Evolutionary conservation across 2,329 filamentous ascomycete species (phyloP).

Genomic region (Colletotrichum acutatum): DNA sequence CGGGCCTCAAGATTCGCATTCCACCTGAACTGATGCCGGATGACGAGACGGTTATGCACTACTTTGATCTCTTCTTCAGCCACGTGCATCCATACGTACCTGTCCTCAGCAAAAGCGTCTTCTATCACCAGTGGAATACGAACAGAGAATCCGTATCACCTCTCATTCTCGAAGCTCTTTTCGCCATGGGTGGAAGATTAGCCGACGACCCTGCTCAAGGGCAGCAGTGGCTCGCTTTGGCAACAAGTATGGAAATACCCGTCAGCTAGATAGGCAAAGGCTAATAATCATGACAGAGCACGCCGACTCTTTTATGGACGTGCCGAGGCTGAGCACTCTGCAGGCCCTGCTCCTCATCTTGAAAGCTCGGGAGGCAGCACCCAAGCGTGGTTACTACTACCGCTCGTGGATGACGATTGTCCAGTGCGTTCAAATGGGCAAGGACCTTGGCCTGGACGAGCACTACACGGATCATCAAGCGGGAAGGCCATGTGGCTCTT

Average conservation of each 20-base stretch:
- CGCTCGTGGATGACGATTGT: conserved; percentile 97
- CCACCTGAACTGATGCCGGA: conserved; percentile 93
- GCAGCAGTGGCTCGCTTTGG: conserved; percentile 92
- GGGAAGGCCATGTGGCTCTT: conserved; percentile 76
- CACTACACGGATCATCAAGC: conserved; percentile 83
- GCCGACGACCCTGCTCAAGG: conserved; percentile 86
- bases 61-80: conserved; percentile 90
- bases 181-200: conserved; percentile 87
- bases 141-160: conserved; percentile 88
- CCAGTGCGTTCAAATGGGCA: conserved; percentile 91
- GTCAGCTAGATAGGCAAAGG: not conserved
- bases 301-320: conserved; percentile 92
- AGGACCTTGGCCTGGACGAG: conserved; percentile 89
- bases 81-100: conserved; percentile 95
- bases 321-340: conserved; percentile 88
- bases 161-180: conserved; percentile 87
- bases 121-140: conserved; percentile 91
- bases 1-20: conserved; percentile 85
- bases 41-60: conserved; percentile 82
- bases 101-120: conserved; percentile 82
- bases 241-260: conserved; percentile 70
- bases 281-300: conserved; percentile 68
- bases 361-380: conserved; percentile 91
- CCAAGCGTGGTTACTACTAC: conserved; percentile 95
- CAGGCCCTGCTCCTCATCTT: conserved; percentile 89